phyloP scores from a whole-genome alignment of 208 protist genomes.

The Acanthamoeba castellanii region DNA sequence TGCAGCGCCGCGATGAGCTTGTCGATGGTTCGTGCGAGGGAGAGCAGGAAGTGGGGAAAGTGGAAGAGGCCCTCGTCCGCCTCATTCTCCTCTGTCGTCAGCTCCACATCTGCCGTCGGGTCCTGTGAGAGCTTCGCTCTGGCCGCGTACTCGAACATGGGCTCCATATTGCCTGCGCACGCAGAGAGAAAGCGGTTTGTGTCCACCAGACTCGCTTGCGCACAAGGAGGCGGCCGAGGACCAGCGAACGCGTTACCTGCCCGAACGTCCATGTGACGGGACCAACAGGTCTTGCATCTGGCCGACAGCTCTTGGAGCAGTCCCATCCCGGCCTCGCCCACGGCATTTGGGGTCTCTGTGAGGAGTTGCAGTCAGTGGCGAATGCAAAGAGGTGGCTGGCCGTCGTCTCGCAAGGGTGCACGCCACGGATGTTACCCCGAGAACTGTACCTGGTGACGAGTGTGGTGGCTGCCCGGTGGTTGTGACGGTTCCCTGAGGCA shows the following conservation, averaged over 20 bases:
- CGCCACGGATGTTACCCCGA: background rate
- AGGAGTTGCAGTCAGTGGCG: background rate
- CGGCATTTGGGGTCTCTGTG: background rate
- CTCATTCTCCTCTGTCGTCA: background rate
- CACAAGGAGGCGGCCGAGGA: background rate
- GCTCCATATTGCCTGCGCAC: background rate
- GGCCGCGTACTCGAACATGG: background rate
- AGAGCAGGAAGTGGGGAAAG: constrained; percentile 21
- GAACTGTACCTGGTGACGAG: background rate
- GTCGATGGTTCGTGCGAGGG: background rate
- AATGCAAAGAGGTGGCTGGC: background rate
- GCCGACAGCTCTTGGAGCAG: background rate
- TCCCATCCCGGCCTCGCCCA: background rate
- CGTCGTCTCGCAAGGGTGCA: background rate
- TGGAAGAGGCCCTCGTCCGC: constrained; percentile 36
- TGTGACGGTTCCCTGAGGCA: background rate
- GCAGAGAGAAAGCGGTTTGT: background rate
- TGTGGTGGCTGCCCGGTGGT: background rate
- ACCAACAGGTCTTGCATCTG: constrained; percentile 6
- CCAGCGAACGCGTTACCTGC: background rate
- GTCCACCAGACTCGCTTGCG: background rate
- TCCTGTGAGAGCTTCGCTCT: too few species aligned
- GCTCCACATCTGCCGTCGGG: background rate
- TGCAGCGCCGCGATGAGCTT: background rate
- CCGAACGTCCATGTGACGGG: background rate